Evolutionary conservation across 202 grass and related monocot species (phyloP), one percentile per base, ranked within the genome.

Genomic region (Panicum hallii): DNA sequence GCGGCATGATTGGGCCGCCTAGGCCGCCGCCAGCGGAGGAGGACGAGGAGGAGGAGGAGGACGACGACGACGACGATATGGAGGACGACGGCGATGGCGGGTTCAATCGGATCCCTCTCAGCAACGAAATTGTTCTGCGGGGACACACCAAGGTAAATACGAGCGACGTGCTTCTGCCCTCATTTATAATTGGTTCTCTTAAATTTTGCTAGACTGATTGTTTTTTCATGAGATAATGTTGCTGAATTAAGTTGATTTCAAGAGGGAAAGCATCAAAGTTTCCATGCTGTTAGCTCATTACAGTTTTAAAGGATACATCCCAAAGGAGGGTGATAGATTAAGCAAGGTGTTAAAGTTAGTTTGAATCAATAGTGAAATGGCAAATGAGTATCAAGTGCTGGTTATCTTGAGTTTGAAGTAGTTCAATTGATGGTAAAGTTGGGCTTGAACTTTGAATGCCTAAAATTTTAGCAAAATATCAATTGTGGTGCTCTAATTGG

Each of bases 61-160:
- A 90, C 0, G 82, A 89, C 0, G 85, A 86, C 1, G 88, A 85
- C 0, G 81, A 89, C 0, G 89, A 79, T 11, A 80, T 87, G 48
- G 87, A 89, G 14, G 84, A 97, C 62, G 85, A 55, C 7, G 78
- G 74, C 15, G 89, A 95, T 15, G 79, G 78, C 70, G 81, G 84
- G 55, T 87, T 88, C 44, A 82, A 79, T 73, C 72, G 82, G 70
- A 98, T 98, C 80, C 95, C 95, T 77, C 86, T 93, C 68, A 98
- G 85, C 81, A 95, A 98, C 70, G 95, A 98, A 78, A 90, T 98
- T 70, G 93, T 98, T 70, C 84, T 98, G 34, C 77, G 84, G 75
- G 93, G 95, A 54, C 95, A 98, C 58, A 95, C 85, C 26, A 98
- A 95, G 93, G 95, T 98, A 89, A 56, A 30, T 14, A 74, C 67